Evolutionary conservation across 129 eudicot genomes (phyloP), one percentile per base, ranked within the genome.

Genomic region (Helianthus annuus): DNA sequence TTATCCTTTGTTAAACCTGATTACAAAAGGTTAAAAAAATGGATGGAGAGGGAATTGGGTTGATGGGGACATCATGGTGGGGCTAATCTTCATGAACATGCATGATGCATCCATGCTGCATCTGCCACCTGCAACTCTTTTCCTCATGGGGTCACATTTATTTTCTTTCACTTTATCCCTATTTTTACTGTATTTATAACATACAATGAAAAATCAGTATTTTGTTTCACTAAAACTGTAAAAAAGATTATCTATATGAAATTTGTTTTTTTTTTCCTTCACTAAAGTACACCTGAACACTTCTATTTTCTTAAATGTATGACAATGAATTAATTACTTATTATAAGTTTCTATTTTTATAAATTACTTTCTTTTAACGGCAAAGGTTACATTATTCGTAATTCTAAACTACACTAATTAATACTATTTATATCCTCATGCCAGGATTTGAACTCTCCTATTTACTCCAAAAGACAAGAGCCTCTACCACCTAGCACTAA

Each of bases 31-130:
- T 53, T 15, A 19, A 9, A 56, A 15, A 54, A 66, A 42, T 46
- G 19, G 9, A 66, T 66, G 39, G 55, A 66, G 16, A 10, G 29
- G 70, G 39, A 46, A 39, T 17, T 54, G 40, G 53, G 64, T 38
- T 70, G 52, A 55, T 70, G 74, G 4, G 42, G 65, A 36, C 55
- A 70, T 70, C 39, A 55, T 71, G 76, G 76, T 71, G 66, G 76
- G 66, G 55, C 3, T 22, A 57, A 40, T 57, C n/a, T 39, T 42
- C 75, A 70, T 56, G 46, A 70, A 42, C 66, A 57, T 71, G 32
- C 7, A 16, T 39, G 53, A 70, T 70, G 76, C 65, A 36, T 69
- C 74, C 75, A 70, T 70, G 74, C 49, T 69, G 36, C 74, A 9
- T 56, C 66, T 68, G 73, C 76, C 68, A 58, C 45, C 76, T 56